These are phyloP conservation scores for Candida vartiovaarae DNA, from an alignment of 805 yeast genomes.

Conservation along the genomic window DNA sequence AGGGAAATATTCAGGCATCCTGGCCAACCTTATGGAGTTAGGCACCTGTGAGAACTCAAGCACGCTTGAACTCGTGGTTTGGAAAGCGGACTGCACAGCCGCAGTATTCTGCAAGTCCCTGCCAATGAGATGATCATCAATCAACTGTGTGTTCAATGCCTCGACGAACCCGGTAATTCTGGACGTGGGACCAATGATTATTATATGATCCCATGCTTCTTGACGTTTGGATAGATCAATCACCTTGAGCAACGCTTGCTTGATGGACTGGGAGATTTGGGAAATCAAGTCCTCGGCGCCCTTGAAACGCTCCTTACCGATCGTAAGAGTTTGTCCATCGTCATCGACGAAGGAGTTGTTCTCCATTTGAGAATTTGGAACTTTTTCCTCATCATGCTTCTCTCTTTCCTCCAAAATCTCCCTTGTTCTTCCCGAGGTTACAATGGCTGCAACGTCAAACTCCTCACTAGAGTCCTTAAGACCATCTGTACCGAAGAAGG, in stretches of 20 bases:
- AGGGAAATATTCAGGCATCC: constrained; percentile 86
- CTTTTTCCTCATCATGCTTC: constrained; percentile 31
- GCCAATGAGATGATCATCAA: constrained; percentile 45
- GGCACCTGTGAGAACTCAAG: constrained; percentile 63
- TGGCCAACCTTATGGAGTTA: constrained; percentile 56
- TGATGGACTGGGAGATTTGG: constrained; percentile 46
- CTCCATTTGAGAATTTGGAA: constrained; percentile 62
- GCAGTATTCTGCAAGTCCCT: constrained; percentile 23
- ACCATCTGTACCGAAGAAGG: constrained; percentile 55
- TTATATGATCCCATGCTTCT: constrained; percentile 77
- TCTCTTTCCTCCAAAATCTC: constrained; percentile 65
- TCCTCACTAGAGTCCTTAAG: constrained; percentile 53
- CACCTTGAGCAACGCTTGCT: constrained; percentile 44
- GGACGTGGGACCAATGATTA: constrained; percentile 73
- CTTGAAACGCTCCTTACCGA: constrained; percentile 88
- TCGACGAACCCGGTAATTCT: constrained; percentile 72
- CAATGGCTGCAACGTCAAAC: constrained; percentile 84
- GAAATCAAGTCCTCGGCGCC: constrained; percentile 62
- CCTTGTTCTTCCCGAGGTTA: constrained; percentile 67
- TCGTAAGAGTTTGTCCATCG: constrained; percentile 44
- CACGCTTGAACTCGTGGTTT: constrained; percentile 16
- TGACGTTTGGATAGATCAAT: constrained; percentile 68
- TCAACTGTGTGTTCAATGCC: constrained; percentile 52
- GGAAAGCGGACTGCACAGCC: constrained; percentile 24
- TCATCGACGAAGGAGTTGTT: constrained; percentile 64